Percentiles rank a stretch among this genome's conserved stretches.
Evolutionary conservation across 495 filamentous ascomycete genomes (phyloP).

Genomic region (Apodospora peruviana): DNA sequence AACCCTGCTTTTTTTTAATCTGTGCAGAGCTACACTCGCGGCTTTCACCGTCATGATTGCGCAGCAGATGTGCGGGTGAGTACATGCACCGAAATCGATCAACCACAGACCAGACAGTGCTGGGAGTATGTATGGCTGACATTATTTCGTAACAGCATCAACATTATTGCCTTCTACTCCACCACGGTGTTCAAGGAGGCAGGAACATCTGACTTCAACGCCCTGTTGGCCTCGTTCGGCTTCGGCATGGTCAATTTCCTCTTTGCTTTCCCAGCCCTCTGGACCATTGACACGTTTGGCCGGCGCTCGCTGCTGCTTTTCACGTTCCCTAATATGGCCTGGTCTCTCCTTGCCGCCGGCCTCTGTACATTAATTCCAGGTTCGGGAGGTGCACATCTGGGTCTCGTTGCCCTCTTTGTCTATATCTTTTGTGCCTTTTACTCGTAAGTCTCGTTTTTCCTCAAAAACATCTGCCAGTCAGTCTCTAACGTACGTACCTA

Average conservation of each 20-base stretch:
- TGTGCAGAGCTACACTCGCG: slow-evolving; percentile 42
- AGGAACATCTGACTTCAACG: slow-evolving; percentile 48
- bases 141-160: no score
- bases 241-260: slow-evolving; percentile 78
- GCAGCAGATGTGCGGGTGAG: slow-evolving; percentile 71
- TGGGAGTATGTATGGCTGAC: no score
- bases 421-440: slow-evolving; percentile 71
- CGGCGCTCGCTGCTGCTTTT: slow-evolving; percentile 71
- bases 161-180: slow-evolving; percentile 81
- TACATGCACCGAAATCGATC: no score
- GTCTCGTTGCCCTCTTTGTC: slow-evolving; percentile 62
- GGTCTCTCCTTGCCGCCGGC: slow-evolving; percentile 69
- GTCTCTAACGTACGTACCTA: no score
- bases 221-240: slow-evolving; percentile 69
- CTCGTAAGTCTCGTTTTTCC: slow-evolving; percentile 16
- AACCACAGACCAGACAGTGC: no score
- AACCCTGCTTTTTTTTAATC: no score
- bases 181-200: slow-evolving; percentile 65
- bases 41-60: slow-evolving; percentile 67
- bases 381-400: slow-evolving; percentile 44
- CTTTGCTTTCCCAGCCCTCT: slow-evolving; percentile 77
- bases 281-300: slow-evolving; percentile 81
- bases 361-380: slow-evolving; percentile 60
- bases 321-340: slow-evolving; percentile 82
- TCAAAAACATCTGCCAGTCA: background rate